Evolutionary conservation across 495 filamentous ascomycete species (phyloP).

Genomic region (Aspergillus diversus): DNA sequence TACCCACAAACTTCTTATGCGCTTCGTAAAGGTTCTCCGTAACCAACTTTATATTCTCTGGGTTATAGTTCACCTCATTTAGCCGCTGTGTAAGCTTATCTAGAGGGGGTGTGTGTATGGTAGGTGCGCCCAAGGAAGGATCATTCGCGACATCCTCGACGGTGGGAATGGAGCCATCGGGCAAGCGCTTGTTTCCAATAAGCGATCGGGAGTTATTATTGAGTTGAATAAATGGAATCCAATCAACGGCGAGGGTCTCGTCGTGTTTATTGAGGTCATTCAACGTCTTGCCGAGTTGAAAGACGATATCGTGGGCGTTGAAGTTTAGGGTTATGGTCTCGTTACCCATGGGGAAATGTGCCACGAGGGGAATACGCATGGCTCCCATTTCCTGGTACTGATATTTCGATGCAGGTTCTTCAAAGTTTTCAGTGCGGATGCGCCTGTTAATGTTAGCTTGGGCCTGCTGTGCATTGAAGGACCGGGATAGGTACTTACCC

Average conservation of each 20-base stretch:
- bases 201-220: slow-evolving; percentile 56
- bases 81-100: slow-evolving; percentile 20
- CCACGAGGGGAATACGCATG: not conserved
- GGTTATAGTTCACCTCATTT: slow-evolving; percentile 34
- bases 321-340: not conserved
- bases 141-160: slow-evolving; percentile 36
- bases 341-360: not conserved
- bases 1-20: not conserved
- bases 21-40: not conserved
- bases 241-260: slow-evolving; percentile 57
- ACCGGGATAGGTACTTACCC: no score
- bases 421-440: not conserved
- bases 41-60: not conserved
- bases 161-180: slow-evolving; percentile 47
- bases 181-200: slow-evolving; percentile 52
- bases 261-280: slow-evolving; percentile 58
- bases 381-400: not conserved
- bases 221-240: slow-evolving; percentile 65
- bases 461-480: no score
- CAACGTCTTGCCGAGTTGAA: slow-evolving; percentile 26
- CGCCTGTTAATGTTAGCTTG: not conserved
- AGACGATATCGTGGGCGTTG: not conserved
- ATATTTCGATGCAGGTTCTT: not conserved
- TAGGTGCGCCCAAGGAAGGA: slow-evolving; percentile 2
- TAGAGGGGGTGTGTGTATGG: not conserved